Conservation (phyloP, 768 basidiomycete species). For the Pholiota conissans region DNA sequence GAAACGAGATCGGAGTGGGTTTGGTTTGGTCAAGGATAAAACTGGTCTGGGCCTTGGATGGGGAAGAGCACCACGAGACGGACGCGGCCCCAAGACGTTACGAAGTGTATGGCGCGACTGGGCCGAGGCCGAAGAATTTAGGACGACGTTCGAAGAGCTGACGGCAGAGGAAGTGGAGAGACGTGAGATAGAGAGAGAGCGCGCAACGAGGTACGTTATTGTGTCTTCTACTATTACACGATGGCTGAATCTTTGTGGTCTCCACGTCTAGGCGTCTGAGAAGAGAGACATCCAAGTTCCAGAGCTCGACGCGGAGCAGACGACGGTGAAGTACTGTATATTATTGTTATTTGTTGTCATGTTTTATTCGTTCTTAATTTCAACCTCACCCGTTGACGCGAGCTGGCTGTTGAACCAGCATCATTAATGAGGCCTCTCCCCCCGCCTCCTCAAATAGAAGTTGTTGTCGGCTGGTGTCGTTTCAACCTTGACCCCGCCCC, state of each 20-base stretch:
- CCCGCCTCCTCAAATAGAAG: neutral
- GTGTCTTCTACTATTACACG: neutral
- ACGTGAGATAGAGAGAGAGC: conserved; percentile 84
- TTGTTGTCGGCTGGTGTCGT: neutral
- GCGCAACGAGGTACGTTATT: conserved; percentile 61
- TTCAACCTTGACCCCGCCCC: neutral
- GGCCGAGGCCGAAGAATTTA: conserved; percentile 88
- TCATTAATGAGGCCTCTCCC: too few species aligned
- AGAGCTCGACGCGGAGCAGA: conserved; percentile 39
- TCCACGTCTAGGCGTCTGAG: conserved; percentile 30
- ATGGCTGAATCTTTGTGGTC: neutral
- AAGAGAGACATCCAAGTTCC: conserved; percentile 43
- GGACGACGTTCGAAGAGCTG: conserved; percentile 84
- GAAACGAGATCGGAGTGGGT: conserved; percentile 48
- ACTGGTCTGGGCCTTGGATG: conserved; percentile 78
- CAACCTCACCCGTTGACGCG: neutral
- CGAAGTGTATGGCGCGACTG: conserved; percentile 95
- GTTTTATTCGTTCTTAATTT: neutral
- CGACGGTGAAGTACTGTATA: conserved; percentile 29
- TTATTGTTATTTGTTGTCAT: conserved; percentile 5
- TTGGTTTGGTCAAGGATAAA: conserved; percentile 72
- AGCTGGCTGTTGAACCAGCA: neutral
- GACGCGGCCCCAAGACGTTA: conserved; percentile 77
- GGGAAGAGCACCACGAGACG: conserved; percentile 76
- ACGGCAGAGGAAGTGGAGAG: conserved; percentile 90